Base-by-base conservation (phyloP, 768 basidiomycete species). In the Trametes gibbosa region DNA sequence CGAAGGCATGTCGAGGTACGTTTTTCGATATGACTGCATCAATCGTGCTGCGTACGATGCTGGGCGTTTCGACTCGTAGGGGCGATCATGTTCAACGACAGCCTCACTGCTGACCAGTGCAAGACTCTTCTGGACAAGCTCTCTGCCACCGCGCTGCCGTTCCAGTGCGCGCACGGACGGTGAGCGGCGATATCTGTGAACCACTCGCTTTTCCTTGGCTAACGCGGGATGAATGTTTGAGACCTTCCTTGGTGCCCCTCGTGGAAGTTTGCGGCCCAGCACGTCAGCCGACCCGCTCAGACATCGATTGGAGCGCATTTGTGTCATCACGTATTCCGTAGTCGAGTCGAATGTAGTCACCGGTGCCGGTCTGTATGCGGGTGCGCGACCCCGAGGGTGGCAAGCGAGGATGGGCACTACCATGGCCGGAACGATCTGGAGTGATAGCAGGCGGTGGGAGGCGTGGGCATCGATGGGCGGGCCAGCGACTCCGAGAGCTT, bases 81-180 rank as follows among this genome's bases (percentile, higher is more conserved):
- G 52, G 95, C 96, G 2, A 91, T 97, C 72, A 97, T 98, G 94
- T 97, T 97, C 78, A 95, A 95, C 65, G 95, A 98, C 69, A 58
- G 77, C 0, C 77, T 99, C 49, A 83, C 77, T 14, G 53, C 75
- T 7, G 77, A 78, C 35, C 92, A 97, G 68, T 92, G 92, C 70
- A 70, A 80, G 64, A 75, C 78, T 47, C 80, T 99, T 41, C 78
- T 98, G 45, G 65, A 68, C 6, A 80, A 84, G 63, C 79, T 99
- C 27, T 79, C 87, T 9, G 70, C 80, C 61, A 92, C 93, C 2
- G 78, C 80, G 3, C 89, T 92, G 66, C 95, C 96, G 1, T 98
- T 97, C 73, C 92, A 92, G 70, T 99, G 97, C 74, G 97, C 97
- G 32, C 97, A 99, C 73, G 97, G 96, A 69, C 81, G 91, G 91